phyloP scores from a whole-genome alignment of 2,329 filamentous ascomycete genomes.

The Alternaria angustiovoidea region DNA sequence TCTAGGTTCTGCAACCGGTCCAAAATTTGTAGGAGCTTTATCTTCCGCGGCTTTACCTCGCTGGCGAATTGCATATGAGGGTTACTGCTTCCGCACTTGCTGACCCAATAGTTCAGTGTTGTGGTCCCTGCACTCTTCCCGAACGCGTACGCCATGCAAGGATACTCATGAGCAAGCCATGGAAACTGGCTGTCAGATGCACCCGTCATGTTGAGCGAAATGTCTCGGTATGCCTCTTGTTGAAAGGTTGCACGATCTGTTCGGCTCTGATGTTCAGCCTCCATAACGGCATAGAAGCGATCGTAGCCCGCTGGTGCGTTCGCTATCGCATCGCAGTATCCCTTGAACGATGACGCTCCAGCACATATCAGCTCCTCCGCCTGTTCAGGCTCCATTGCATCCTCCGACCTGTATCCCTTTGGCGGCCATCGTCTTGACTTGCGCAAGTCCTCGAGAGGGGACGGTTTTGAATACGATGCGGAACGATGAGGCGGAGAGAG shows the following conservation, averaged over 20 bases:
- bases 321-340: conserved; percentile 48
- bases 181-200: conserved; percentile 55
- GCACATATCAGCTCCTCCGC: conserved; percentile 51
- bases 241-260: conserved; percentile 50
- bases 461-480: conserved; percentile 48
- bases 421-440: conserved; percentile 51
- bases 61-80: conserved; percentile 67
- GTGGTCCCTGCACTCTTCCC: conserved; percentile 73
- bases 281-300: conserved; percentile 53
- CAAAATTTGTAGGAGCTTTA: conserved; percentile 62
- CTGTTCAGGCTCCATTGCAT: conserved; percentile 40
- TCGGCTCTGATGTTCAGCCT: conserved; percentile 47
- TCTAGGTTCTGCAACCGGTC: conserved; percentile 55
- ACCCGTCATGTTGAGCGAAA: conserved; percentile 50
- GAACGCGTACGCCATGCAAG: conserved; percentile 73
- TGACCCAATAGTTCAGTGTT: conserved; percentile 74
- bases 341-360: conserved; percentile 52
- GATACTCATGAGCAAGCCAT: conserved; percentile 78
- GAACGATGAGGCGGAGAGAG: conserved; percentile 38
- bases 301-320: conserved; percentile 49
- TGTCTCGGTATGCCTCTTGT: conserved; percentile 47
- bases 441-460: conserved; percentile 49
- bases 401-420: conserved; percentile 46
- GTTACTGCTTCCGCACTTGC: conserved; percentile 64
- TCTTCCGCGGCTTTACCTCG: conserved; percentile 66